Percentiles rank a stretch among this genome's conserved stretches.
These are phyloP conservation scores for Vitis rupestris DNA, from an alignment of 164 flowering plant species.

Conservation along the genomic window DNA sequence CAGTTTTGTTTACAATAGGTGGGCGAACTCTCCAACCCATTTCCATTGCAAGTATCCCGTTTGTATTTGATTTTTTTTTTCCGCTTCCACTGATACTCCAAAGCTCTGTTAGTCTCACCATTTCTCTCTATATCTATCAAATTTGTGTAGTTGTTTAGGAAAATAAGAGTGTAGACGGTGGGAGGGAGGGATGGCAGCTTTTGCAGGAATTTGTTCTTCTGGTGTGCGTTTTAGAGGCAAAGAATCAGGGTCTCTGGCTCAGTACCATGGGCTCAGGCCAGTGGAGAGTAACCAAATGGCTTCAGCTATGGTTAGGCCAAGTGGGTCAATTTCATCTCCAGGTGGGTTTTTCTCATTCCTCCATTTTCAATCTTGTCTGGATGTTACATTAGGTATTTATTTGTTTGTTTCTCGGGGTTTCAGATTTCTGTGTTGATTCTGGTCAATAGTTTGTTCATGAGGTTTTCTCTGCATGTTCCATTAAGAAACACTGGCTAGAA, in stretches of 20 bases:
- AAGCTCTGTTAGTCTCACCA: background rate
- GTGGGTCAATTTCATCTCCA: constrained; percentile 21
- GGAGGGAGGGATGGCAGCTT: constrained; percentile 23
- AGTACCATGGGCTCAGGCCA: constrained; percentile 40
- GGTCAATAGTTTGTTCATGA: too few relatives aligned
- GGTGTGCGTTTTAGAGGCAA: constrained; percentile 21
- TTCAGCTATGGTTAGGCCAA: constrained; percentile 15
- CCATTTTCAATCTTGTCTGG: background rate
- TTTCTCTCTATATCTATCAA: constrained; percentile 1
- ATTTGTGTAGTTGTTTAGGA: background rate
- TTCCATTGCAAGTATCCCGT: constrained; percentile 9
- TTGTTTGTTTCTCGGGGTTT: too few relatives aligned
- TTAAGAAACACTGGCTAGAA: too few relatives aligned
- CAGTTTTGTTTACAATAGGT: background rate
- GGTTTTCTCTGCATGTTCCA: too few relatives aligned
- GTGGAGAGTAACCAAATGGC: constrained; percentile 25
- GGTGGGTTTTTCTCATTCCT: constrained; percentile 18
- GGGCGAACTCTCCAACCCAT: constrained; percentile 14
- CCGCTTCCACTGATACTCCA: constrained; percentile 9
- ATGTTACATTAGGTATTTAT: too few relatives aligned
- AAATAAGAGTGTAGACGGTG: background rate
- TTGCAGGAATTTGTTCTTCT: constrained; percentile 32
- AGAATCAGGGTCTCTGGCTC: constrained; percentile 29
- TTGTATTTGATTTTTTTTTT: background rate
- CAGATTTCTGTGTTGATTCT: too few relatives aligned